Conservation (phyloP, 1,284 basidiomycete genomes). For the Ustilago nuda region DNA sequence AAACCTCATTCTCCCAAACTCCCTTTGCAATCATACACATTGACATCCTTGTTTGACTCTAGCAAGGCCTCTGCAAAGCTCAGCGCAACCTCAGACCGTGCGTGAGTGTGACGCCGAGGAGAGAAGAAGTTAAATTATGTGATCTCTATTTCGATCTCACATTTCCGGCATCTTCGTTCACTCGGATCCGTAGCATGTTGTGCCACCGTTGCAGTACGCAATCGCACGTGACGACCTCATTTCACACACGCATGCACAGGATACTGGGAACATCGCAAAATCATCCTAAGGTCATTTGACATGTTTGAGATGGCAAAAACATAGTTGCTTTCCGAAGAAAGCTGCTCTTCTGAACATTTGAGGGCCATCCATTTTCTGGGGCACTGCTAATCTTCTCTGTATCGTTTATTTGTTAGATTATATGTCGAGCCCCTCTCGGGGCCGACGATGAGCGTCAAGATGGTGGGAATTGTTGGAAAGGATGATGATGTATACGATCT, state of each 20-base stretch:
- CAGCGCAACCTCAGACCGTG: no score
- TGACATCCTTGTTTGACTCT: no score
- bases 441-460: conserved; percentile 13
- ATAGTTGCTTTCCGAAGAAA: conserved; percentile 44
- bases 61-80: no score
- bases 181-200: no score
- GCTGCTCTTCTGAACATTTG: conserved; percentile 39
- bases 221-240: no score
- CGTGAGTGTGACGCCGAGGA: no score
- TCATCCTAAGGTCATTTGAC: neutral
- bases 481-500: conserved; percentile 11
- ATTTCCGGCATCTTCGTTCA: no score
- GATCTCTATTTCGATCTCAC: no score
- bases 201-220: no score
- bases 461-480: neutral
- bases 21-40: no score
- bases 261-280: neutral
- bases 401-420: conserved; percentile 54
- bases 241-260: no score
- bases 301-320: conserved; percentile 21
- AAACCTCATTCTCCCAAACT: conserved; percentile 45
- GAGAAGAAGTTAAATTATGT: no score
- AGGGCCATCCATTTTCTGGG: conserved; percentile 30
- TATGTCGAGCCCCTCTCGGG: conserved; percentile 51
- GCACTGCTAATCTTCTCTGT: conserved; percentile 50